Percentiles rank a stretch among this genome's conserved stretches.
Conservation (phyloP, 2,329 filamentous ascomycete species). For the Lasiodiplodia theobromae region DNA sequence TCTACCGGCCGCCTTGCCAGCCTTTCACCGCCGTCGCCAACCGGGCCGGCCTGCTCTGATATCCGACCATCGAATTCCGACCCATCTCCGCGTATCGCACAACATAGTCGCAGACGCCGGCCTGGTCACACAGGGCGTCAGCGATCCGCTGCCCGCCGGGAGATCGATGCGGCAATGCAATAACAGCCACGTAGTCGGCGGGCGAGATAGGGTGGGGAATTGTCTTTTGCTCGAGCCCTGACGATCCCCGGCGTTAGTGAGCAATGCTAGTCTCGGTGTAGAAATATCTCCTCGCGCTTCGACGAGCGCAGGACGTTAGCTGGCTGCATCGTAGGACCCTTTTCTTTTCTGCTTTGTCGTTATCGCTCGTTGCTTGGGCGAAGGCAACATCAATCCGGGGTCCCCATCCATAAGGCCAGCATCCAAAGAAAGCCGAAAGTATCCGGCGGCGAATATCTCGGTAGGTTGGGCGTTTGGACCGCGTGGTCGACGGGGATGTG, state of each 20-base stretch:
- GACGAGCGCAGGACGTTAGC: not conserved
- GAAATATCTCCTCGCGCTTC: conserved; percentile 14
- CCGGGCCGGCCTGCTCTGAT: conserved; percentile 6
- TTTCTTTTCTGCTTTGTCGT: not conserved
- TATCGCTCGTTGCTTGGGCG: not conserved
- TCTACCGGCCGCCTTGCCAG: not conserved
- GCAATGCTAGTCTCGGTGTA: conserved; percentile 17
- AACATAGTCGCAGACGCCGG: not conserved
- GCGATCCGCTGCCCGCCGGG: not conserved
- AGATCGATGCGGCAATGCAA: not conserved
- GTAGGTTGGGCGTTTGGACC: not conserved
- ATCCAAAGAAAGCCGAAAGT: not conserved
- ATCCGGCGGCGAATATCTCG: not conserved
- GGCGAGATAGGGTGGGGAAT: not conserved
- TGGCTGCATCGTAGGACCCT: not conserved
- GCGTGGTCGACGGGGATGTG: not conserved
- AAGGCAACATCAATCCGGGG: not conserved
- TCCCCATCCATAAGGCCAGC: not conserved
- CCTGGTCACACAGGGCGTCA: not conserved
- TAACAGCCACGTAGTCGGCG: conserved; percentile 9
- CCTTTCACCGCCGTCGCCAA: not conserved
- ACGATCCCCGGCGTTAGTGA: conserved; percentile 21
- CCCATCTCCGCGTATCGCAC: not conserved
- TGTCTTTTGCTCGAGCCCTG: not conserved
- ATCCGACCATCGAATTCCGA: conserved; percentile 2